Evolutionary conservation across 2,329 filamentous ascomycete species (phyloP).

Genomic region (Ascochyta rabiei): DNA sequence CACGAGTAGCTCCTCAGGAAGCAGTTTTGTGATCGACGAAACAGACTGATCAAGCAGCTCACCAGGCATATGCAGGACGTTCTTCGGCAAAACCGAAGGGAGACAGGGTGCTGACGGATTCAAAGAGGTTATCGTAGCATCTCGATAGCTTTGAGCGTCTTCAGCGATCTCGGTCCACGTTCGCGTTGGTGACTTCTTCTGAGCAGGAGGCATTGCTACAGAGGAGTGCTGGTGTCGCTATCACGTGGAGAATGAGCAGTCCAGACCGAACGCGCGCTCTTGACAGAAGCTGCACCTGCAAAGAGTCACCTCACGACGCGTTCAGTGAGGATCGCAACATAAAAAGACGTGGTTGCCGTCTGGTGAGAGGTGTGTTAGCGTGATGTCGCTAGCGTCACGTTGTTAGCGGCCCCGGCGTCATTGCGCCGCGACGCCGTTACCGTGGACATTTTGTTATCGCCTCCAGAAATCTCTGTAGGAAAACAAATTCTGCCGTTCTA

Average conservation of each 20-base stretch:
- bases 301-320: background rate
- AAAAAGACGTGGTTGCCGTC: background rate
- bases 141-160: slow-evolving; percentile 36
- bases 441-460: slow-evolving; percentile 13
- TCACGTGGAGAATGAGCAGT: background rate
- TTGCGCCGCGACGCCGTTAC: slow-evolving; percentile 5
- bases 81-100: slow-evolving; percentile 29
- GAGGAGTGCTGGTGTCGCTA: background rate
- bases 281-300: background rate
- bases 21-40: slow-evolving; percentile 27
- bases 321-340: background rate
- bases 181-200: slow-evolving; percentile 6
- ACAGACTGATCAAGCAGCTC: slow-evolving; percentile 19
- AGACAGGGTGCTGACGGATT: slow-evolving; percentile 24
- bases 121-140: slow-evolving; percentile 29
- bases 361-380: background rate
- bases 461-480: slow-evolving; percentile 8
- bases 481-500: slow-evolving; percentile 7
- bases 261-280: background rate
- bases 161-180: slow-evolving; percentile 35
- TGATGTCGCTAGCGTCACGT: background rate
- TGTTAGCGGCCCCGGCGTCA: slow-evolving; percentile 2
- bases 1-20: slow-evolving; percentile 27
- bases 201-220: slow-evolving; percentile 2
- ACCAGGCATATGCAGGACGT: slow-evolving; percentile 25